Evolutionary conservation across 345 rosid genomes (phyloP), one percentile per base, ranked within the genome.

Genomic region (Citrus inodora): DNA sequence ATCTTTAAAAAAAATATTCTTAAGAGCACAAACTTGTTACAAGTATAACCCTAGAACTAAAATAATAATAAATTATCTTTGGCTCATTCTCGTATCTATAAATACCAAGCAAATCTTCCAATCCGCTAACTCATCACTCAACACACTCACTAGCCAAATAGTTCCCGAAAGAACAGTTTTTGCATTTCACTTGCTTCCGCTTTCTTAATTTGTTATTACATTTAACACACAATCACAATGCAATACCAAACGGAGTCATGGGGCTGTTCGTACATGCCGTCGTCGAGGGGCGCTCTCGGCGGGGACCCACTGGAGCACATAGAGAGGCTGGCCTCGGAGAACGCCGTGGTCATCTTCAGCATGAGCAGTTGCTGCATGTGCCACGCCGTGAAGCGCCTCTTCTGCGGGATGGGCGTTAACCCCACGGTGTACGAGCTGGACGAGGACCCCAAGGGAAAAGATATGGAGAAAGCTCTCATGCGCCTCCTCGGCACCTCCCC

Each of bases 281-380:
- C 80, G 56, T 56, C 82, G 46, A 42, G 74, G 5, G 22, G 21
- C 56, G 4, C 32, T 58, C 71, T 16, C 10, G 81, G 55, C 10
- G 80, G 88, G 53, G 90, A 90, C 77, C 81, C 88, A 1, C 32
- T 87, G 84, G 85, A 86, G 67, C 83, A 90, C 37, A 88, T 94
- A 75, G 90, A 87, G 87, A 81, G 87, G 83, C 71, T 95, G 67
- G 98, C 92, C 0, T 81, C 97, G 3, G 98, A 90, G 84, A 92
- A 83, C 67, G 98, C 98, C 11, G 98, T 95, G 83, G 98, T 95
- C 78, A 88, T 95, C 38, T 92, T 95, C 83, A 93, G 98, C 87
- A 82, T 88, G 13, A 95, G 98, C 86, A 87, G 86, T 0, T 95
- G 98, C 87, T 95, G 98, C 91, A 95, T 95, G 98, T 95, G 98